phyloP scores from a whole-genome alignment of 495 filamentous ascomycete species.

The Penicillium tannophilum region DNA sequence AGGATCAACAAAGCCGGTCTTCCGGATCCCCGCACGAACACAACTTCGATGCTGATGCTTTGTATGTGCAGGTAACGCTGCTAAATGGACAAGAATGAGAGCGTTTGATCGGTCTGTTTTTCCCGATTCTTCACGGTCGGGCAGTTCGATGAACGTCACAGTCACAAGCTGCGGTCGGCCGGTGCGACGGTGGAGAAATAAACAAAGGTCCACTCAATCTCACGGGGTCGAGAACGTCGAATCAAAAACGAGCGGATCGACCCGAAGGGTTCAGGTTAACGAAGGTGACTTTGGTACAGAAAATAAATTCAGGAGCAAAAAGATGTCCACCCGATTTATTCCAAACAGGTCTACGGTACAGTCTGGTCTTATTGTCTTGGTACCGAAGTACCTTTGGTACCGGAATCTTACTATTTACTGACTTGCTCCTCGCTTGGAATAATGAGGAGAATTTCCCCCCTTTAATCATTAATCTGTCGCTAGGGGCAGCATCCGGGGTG shows the following conservation, averaged over 20 bases:
- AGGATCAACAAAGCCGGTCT: not conserved
- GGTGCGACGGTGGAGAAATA: conserved; percentile 37
- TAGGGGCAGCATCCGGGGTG: conserved; percentile 1
- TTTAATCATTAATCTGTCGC: conserved; percentile 1
- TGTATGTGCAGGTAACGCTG: not conserved
- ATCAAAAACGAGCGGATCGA: conserved; percentile 13
- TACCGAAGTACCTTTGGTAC: too few relatives aligned
- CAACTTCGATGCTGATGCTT: not conserved
- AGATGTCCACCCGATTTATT: not conserved
- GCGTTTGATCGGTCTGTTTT: too few relatives aligned
- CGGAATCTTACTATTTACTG: not conserved
- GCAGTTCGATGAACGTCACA: too few relatives aligned
- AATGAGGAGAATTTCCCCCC: not conserved
- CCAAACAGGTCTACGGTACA: not conserved
- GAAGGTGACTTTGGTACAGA: not conserved
- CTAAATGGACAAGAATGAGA: too few relatives aligned
- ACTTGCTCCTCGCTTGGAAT: not conserved
- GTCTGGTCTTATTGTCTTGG: not conserved
- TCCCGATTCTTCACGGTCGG: too few relatives aligned
- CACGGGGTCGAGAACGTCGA: conserved; percentile 6
- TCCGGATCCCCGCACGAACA: not conserved
- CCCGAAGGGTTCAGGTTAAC: not conserved
- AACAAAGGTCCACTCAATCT: conserved; percentile 27
- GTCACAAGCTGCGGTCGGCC: conserved; percentile 23
- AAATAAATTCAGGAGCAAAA: not conserved